These are phyloP conservation scores for Pseudonectria buxi DNA, from an alignment of 2,329 filamentous ascomycete species.

Conservation along the genomic window DNA sequence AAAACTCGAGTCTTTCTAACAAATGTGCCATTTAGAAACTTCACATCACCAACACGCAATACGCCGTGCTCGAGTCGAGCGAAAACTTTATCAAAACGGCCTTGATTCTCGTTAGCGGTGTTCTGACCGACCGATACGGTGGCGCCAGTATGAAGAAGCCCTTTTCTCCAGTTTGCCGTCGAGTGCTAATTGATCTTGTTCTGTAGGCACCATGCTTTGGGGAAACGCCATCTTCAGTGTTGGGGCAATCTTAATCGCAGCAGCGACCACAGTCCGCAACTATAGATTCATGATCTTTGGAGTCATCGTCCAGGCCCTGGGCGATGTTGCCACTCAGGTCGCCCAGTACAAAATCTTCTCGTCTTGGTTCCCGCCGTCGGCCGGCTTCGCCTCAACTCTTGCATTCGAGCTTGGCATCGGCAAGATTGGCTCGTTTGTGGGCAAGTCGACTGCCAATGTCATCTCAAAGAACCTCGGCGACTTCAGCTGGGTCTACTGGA, in stretches of 20 bases:
- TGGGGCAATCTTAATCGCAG: slow-evolving; percentile 53
- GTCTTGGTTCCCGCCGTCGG: slow-evolving; percentile 55
- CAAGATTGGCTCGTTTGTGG: slow-evolving; percentile 55
- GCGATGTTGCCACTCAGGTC: slow-evolving; percentile 58
- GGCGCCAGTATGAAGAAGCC: slow-evolving; percentile 39
- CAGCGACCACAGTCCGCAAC: slow-evolving; percentile 47
- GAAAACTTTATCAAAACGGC: slow-evolving; percentile 56
- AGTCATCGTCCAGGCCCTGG: slow-evolving; percentile 47
- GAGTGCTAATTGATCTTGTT: not conserved
- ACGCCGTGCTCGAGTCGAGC: slow-evolving; percentile 51
- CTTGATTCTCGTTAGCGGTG: slow-evolving; percentile 46
- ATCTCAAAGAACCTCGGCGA: slow-evolving; percentile 51
- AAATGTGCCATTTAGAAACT: slow-evolving; percentile 33
- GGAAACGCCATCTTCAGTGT: slow-evolving; percentile 54
- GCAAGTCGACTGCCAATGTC: slow-evolving; percentile 53
- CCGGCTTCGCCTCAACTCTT: slow-evolving; percentile 55
- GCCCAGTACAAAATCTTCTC: slow-evolving; percentile 61
- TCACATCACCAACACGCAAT: slow-evolving; percentile 53
- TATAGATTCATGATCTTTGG: slow-evolving; percentile 57
- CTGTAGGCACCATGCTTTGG: slow-evolving; percentile 45
- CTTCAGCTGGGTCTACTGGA: slow-evolving; percentile 58
- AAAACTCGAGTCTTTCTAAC: accelerated
- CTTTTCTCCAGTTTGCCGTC: no score
- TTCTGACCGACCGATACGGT: slow-evolving; percentile 52
- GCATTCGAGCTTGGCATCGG: slow-evolving; percentile 54